Base-by-base conservation (phyloP, 768 basidiomycete species). In the Leccinum aurantiacum region DNA sequence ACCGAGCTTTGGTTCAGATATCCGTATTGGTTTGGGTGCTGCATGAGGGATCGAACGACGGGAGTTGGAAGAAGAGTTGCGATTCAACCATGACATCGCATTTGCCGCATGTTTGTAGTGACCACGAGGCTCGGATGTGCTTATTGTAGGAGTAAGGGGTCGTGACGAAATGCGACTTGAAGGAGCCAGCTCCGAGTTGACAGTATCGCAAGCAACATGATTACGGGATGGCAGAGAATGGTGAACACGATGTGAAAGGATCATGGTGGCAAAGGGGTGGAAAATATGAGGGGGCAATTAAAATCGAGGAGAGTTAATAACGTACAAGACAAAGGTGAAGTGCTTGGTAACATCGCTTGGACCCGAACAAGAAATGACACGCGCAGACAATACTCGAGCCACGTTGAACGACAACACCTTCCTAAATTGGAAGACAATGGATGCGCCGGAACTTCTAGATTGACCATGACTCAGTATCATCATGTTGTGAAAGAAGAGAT, bases 11-110 rank as follows among this genome's bases (percentile, higher is more conserved):
- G 81, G 78, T 66, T 82, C 82, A 6, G 80, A 81, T 54, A 79
- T 75, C 50, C 78, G 77, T 10, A 74, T 66, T 37, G 80, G 77
- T 55, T 76, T 78, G 9, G 71, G 70, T 11, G 78, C 71, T 51
- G 72, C 71, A 44, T 70, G 71, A 25, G 74, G 68, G 7, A 51
- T 49, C 8, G 65, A 67, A 46, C 56, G 58, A 8, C 31, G 64
- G 33, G 74, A 75, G 46, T 67, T 53, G 7, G 74, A 71, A 13
- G 77, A 74, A 19, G 77, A 71, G 33, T 69, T 73, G 59, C 79
- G 76, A 46, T 68, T 65, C 14, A 81, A 71, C 80, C 80, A 82
- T 17, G 72, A 67, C 75, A 79, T 78, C 2, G 78, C 70, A 31
- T 75, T 78, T 4, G 78, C 58, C 8, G 79, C 75, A 38, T 74